A percentile compares a stretch with the other conserved stretches of the same genome.
Evolutionary conservation across 2,329 filamentous ascomycete genomes (phyloP).

Genomic region (Monilinia aucupariae): DNA sequence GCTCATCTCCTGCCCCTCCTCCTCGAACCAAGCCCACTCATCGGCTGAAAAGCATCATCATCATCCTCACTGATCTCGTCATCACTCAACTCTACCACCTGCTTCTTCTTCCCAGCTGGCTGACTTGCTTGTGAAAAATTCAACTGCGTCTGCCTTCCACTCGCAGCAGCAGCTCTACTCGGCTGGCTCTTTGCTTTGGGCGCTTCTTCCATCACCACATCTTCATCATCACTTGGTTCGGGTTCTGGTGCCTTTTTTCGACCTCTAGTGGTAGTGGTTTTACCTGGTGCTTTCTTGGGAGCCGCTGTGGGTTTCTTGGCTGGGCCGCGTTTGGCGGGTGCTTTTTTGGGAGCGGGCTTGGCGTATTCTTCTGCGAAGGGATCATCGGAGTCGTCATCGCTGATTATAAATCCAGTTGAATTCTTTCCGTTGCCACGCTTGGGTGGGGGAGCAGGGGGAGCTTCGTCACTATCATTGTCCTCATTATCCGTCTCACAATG

Average conservation of each 20-base stretch:
- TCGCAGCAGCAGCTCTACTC: conserved; percentile 33
- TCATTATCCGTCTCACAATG: conserved; percentile 21
- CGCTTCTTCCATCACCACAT: conserved; percentile 48
- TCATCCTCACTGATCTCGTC: conserved; percentile 54
- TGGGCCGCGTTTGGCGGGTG: conserved; percentile 35
- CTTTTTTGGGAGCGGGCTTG: conserved; percentile 19
- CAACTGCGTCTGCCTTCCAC: conserved; percentile 46
- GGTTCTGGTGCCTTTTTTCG: conserved; percentile 38
- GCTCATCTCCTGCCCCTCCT: not conserved
- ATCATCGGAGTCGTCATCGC: conserved; percentile 50
- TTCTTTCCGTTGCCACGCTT: not conserved
- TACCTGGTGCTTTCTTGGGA: conserved; percentile 37
- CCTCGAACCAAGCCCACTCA: conserved; percentile 17
- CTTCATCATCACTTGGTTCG: conserved; percentile 38
- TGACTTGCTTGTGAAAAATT: conserved; percentile 42
- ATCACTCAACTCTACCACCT: conserved; percentile 55
- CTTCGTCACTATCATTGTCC: conserved; percentile 42
- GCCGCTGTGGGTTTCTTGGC: conserved; percentile 35
- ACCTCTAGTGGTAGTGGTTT: conserved; percentile 39
- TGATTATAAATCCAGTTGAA: conserved; percentile 8
- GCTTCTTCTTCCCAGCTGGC: not conserved
- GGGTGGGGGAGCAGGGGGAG: conserved; percentile 33
- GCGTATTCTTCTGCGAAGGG: conserved; percentile 30
- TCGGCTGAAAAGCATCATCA: conserved; percentile 51
- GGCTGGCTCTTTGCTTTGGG: no score